Conservation (phyloP, 768 basidiomycete species). For the Lactarius quietus region DNA sequence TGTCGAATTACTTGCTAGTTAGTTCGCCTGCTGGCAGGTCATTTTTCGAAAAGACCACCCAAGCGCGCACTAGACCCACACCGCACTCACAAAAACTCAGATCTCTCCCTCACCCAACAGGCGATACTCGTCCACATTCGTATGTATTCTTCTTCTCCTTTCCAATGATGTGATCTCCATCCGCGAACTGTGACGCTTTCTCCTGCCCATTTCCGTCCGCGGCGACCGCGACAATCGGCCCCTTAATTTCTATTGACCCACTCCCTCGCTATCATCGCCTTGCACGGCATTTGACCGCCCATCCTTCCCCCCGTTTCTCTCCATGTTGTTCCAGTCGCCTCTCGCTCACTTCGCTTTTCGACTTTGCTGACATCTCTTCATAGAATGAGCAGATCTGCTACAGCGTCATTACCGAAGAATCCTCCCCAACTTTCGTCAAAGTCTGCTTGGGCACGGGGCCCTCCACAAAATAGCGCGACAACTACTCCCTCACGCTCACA, state of each 20-base stretch:
- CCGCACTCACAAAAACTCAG: constrained; percentile 21
- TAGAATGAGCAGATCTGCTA: constrained; percentile 94
- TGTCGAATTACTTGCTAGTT: constrained; percentile 28
- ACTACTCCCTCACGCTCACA: constrained; percentile 68
- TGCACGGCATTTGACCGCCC: not conserved
- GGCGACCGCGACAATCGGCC: not conserved
- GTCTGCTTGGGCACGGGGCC: constrained; percentile 92
- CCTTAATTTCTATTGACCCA: not conserved
- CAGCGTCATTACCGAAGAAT: constrained; percentile 68
- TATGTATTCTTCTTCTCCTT: constrained; percentile 8
- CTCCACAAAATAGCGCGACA: constrained; percentile 60
- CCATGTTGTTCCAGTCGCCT: not conserved
- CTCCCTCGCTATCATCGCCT: not conserved
- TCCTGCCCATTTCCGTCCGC: not conserved
- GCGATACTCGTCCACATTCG: constrained; percentile 26
- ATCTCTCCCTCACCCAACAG: constrained; percentile 21
- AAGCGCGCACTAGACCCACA: constrained; percentile 21
- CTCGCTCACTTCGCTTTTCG: not conserved
- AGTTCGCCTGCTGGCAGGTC: constrained; percentile 30
- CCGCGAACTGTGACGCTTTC: not conserved
- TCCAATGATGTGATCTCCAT: constrained; percentile 2
- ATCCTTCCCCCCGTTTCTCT: not conserved
- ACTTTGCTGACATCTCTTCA: constrained; percentile 3
- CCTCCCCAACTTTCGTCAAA: constrained; percentile 68
- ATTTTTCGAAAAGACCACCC: constrained; percentile 28